phyloP scores from a whole-genome alignment of 2,329 filamentous ascomycete species.

The Colletotrichum sp. region DNA sequence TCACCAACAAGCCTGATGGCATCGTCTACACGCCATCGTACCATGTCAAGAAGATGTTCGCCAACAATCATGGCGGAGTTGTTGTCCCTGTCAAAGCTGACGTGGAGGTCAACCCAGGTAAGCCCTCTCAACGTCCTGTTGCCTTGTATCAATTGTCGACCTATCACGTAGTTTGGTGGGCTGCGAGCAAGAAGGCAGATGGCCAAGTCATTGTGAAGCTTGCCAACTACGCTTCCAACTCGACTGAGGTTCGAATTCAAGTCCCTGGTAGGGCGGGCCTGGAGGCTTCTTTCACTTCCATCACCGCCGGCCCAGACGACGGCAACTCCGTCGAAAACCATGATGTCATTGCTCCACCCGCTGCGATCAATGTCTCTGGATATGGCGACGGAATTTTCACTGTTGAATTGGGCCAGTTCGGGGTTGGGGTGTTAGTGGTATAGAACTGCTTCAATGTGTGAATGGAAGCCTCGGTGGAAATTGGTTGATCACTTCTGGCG shows the following conservation, averaged over 20 bases:
- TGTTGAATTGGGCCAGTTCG: not conserved
- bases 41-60: not conserved
- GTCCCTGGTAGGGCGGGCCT: not conserved
- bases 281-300: not conserved
- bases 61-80: not conserved
- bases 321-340: not conserved
- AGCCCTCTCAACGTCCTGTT: not conserved
- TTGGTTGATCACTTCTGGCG: not conserved
- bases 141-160: not conserved
- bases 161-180: not conserved
- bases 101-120: not conserved
- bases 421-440: not conserved
- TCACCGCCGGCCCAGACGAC: not conserved
- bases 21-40: not conserved
- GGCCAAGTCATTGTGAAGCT: not conserved
- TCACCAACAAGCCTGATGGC: not conserved
- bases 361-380: not conserved
- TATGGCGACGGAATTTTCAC: not conserved
- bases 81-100: not conserved
- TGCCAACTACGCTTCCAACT: not conserved
- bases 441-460: not conserved
- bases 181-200: not conserved
- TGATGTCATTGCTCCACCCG: not conserved
- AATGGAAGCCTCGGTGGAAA: not conserved
- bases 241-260: not conserved